phyloP scores from a whole-genome alignment of 139 green algal species.

The Raphidocelis subcapitata region DNA sequence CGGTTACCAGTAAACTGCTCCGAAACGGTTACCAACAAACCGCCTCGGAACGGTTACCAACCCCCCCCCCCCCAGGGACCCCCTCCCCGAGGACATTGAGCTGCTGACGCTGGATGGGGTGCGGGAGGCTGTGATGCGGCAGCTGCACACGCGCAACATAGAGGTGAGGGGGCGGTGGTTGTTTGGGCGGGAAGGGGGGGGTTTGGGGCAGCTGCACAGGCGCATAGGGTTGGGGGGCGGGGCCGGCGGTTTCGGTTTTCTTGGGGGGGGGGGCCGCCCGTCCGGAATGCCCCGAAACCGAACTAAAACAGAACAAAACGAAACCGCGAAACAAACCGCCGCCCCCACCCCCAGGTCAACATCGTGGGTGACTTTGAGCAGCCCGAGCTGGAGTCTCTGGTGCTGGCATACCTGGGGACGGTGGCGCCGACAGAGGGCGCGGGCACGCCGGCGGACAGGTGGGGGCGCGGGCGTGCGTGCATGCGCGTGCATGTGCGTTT shows the following conservation, averaged over 20 bases:
- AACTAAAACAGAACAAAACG: too few relatives aligned
- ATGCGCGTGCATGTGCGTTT: too few relatives aligned
- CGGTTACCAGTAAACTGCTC: too few relatives aligned
- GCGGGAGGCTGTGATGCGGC: constrained; percentile 53
- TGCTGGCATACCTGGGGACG: constrained; percentile 77
- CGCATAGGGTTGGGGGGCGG: constrained; percentile 16
- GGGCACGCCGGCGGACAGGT: too few relatives aligned
- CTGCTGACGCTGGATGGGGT: constrained; percentile 83
- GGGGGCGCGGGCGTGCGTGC: too few relatives aligned
- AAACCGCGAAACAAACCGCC: too few relatives aligned
- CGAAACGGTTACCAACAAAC: too few relatives aligned
- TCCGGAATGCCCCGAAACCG: too few relatives aligned
- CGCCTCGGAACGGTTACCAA: too few relatives aligned
- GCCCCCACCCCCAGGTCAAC: constrained; percentile 65
- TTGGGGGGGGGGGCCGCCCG: not conserved
- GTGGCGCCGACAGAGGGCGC: constrained; percentile 18
- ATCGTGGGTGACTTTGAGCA: constrained; percentile 94
- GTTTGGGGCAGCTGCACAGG: too few relatives aligned
- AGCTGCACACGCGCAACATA: constrained; percentile 69
- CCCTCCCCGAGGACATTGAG: constrained; percentile 78
- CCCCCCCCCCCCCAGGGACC: constrained; percentile 56
- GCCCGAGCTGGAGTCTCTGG: constrained; percentile 66
- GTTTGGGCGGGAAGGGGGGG: too few relatives aligned
- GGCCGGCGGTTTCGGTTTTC: not conserved
- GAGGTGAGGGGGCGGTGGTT: too few relatives aligned